phyloP scores from a whole-genome alignment of 805 yeast species.

The Citeromyces nyonsensis region DNA sequence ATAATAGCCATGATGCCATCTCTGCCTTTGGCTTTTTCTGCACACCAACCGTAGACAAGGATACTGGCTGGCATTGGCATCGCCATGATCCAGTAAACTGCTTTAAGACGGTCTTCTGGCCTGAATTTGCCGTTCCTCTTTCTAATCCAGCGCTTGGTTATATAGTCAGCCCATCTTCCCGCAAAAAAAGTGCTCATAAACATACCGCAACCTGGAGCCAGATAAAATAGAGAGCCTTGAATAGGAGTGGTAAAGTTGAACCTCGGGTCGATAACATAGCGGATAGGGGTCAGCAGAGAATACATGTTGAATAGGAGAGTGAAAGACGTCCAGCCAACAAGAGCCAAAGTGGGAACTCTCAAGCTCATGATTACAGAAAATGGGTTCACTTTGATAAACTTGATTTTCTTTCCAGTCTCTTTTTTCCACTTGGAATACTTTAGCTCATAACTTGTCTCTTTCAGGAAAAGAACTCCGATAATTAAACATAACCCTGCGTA shows the following conservation, averaged over 20 bases:
- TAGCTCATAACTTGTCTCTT: constrained; percentile 26
- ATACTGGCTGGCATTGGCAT: constrained; percentile 27
- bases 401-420: constrained; percentile 18
- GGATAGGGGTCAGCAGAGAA: constrained; percentile 33
- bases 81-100: constrained; percentile 21
- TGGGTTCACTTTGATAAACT: constrained; percentile 29
- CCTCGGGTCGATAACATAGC: constrained; percentile 39
- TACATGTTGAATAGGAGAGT: constrained; percentile 34
- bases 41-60: constrained; percentile 37
- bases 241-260: constrained; percentile 31
- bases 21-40: constrained; percentile 16
- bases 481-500: constrained; percentile 17
- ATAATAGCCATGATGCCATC: constrained; percentile 44
- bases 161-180: constrained; percentile 33
- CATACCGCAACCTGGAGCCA: constrained; percentile 45
- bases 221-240: constrained; percentile 33
- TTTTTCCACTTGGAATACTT: constrained; percentile 9
- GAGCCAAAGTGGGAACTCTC: constrained; percentile 22
- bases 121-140: constrained; percentile 24
- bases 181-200: constrained; percentile 32
- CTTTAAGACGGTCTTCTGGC: constrained; percentile 35
- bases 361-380: constrained; percentile 24
- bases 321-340: constrained; percentile 25
- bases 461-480: constrained; percentile 20
- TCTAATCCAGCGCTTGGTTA: constrained; percentile 24